Percentiles rank a stretch among this genome's conserved stretches.
Evolutionary conservation across 208 protist genomes (phyloP).

Genomic region (Phytomonas francai): DNA sequence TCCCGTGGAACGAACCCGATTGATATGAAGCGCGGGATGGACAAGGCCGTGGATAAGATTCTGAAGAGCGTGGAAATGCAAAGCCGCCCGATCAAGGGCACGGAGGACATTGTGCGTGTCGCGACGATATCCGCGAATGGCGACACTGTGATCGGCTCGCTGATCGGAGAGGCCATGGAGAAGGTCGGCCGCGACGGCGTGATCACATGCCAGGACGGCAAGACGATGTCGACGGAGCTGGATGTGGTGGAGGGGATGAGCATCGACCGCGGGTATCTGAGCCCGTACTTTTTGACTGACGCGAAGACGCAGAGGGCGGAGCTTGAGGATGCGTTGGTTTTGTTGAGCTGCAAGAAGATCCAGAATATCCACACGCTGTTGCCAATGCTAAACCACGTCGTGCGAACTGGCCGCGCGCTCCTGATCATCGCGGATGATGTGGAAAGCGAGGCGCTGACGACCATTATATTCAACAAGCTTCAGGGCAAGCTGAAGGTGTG

Average conservation of each 20-base stretch:
- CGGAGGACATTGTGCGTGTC: constrained; percentile 96
- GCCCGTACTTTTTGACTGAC: constrained; percentile 98
- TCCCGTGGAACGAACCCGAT: constrained; percentile 98
- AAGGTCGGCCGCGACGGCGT: constrained; percentile 98
- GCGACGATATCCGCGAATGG: constrained; percentile 99
- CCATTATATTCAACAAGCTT: constrained; percentile 84
- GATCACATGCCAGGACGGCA: constrained; percentile 99
- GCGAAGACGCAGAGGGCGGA: constrained; percentile 94
- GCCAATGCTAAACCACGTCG: constrained; percentile 88
- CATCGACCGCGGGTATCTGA: constrained; percentile 97
- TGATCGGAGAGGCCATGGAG: constrained; percentile 98
- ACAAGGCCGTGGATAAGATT: constrained; percentile 91
- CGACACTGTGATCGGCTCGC: constrained; percentile 95
- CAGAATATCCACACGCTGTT: constrained; percentile 82
- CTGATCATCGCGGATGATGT: constrained; percentile 99
- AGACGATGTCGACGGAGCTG: constrained; percentile 96
- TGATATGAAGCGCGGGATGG: constrained; percentile 98
- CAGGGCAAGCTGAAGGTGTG: constrained; percentile 82
- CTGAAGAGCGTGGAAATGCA: constrained; percentile 83
- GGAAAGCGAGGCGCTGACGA: constrained; percentile 95
- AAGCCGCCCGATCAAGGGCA: constrained; percentile 91
- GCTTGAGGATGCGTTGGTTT: constrained; percentile 94
- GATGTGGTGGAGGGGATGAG: constrained; percentile 98
- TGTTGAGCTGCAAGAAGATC: constrained; percentile 97
- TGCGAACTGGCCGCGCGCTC: constrained; percentile 81